Base-by-base conservation (phyloP, 768 basidiomycete species). In the Mycena epipterygia region DNA sequence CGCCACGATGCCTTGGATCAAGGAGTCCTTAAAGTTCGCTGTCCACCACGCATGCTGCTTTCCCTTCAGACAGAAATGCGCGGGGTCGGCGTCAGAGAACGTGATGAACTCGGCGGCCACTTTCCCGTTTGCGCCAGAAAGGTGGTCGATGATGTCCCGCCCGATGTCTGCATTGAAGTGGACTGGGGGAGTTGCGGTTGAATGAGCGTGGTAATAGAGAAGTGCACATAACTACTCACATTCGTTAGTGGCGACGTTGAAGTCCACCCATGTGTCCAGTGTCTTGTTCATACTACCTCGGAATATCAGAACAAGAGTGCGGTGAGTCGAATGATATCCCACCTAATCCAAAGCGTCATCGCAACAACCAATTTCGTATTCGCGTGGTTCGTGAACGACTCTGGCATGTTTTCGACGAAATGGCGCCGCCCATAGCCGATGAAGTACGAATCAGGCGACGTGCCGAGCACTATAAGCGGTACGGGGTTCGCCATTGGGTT, bases 291-390 rank as follows among this genome's bases (percentile, higher is more conserved):
- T 33, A 17, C 51, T 69, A 37, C 46, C 5, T 2, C 13, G n/a
- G 3, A 13, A n/a, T 23, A 5, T 23, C 5, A 23, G 8, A 42
- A 42, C 5, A 11, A 5, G n/a, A 16, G 21, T 23, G 23, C 21
- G 8, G n/a, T 6, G n/a, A 23, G n/a, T 16, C n/a, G n/a, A 42
- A 5, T 11, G n/a, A 19, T 23, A 1, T 5, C 32, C 6, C 42
- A 72, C 71, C 71, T 72, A n/a, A 68, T 55, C 67, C 67, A 72
- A 16, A 5, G 7, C 8, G 63, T 71, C 64, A 62, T 64, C 5
- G 39, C 30, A 16, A 72, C 41, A 53, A 30, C 49, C 55, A 68
- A 21, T 14, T 42, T 37, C 9, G 7, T 49, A 39, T 60, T 67
- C 13, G 58, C 67, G 27, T 68, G 66, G 21, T 59, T 56, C 6